Evolutionary conservation across 2,329 filamentous ascomycete genomes (phyloP).

Genomic region (Pseudocercospora fijiensis): DNA sequence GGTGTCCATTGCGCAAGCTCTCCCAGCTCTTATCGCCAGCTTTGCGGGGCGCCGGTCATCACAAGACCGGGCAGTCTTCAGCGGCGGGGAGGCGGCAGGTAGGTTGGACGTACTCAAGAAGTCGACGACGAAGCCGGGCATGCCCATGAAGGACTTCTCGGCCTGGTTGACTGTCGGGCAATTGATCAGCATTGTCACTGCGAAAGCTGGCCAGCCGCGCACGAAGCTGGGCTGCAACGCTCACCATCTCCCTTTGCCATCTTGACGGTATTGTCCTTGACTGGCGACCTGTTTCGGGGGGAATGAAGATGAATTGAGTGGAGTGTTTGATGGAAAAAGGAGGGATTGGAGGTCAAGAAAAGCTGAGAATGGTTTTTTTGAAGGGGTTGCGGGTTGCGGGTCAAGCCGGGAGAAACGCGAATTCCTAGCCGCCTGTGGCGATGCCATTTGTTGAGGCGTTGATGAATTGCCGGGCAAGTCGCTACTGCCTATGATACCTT

Average conservation of each 20-base stretch:
- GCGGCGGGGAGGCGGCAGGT: constrained; percentile 2
- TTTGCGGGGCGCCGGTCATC: constrained; percentile 21
- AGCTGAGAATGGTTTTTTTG: not conserved
- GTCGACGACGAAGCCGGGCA: constrained; percentile 83
- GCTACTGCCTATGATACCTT: not conserved
- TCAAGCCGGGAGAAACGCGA: not conserved
- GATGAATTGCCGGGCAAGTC: not conserved
- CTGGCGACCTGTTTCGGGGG: constrained; percentile 9
- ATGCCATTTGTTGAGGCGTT: not conserved
- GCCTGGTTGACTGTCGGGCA: constrained; percentile 18
- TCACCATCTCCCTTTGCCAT: constrained; percentile 32
- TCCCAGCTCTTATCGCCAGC: constrained; percentile 36
- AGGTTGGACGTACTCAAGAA: constrained; percentile 83
- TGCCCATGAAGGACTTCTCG: constrained; percentile 33
- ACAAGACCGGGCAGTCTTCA: constrained; percentile 9
- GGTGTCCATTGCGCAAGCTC: constrained; percentile 14
- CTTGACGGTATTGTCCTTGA: constrained; percentile 26
- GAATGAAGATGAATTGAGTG: constrained; percentile 12
- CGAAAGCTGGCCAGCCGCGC: constrained; percentile 13
- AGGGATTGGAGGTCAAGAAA: not conserved
- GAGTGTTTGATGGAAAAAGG: constrained; percentile 10
- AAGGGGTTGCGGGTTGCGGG: constrained; percentile 1
- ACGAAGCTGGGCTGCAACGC: constrained; percentile 11
- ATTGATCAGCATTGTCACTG: constrained; percentile 13
- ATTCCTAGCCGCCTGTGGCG: not conserved